A percentile compares a stretch with the other conserved stretches of the same genome.
These are phyloP conservation scores for Cyberlindnera japonica DNA, from an alignment of 805 yeast species.

Conservation along the genomic window DNA sequence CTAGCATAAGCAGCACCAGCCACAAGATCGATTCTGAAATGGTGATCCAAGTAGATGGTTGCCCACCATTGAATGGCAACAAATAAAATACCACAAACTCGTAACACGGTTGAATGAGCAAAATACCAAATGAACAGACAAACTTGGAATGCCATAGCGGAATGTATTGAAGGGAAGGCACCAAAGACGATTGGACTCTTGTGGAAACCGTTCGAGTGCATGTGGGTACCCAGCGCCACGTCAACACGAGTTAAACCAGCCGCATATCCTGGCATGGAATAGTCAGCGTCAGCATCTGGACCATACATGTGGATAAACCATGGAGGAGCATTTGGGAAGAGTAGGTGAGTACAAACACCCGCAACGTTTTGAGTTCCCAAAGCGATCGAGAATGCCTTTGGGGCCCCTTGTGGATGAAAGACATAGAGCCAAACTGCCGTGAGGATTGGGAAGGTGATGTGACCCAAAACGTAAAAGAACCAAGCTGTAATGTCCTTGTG, in stretches of 20 bases:
- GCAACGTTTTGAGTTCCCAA: slow-evolving; percentile 57
- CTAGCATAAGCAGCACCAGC: slow-evolving; percentile 54
- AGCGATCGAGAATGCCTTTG: slow-evolving; percentile 49
- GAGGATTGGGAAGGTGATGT: slow-evolving; percentile 56
- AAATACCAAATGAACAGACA: slow-evolving; percentile 40
- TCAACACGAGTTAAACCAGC: slow-evolving; percentile 71
- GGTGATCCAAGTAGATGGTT: slow-evolving; percentile 69
- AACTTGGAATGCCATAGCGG: slow-evolving; percentile 58
- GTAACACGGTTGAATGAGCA: slow-evolving; percentile 29
- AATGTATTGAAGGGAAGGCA: slow-evolving; percentile 58
- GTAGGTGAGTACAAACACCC: slow-evolving; percentile 57
- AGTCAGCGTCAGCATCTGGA: slow-evolving; percentile 48
- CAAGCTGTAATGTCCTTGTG: slow-evolving; percentile 55
- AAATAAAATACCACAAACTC: slow-evolving; percentile 37
- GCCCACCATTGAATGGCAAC: slow-evolving; percentile 70
- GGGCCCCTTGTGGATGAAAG: slow-evolving; percentile 63
- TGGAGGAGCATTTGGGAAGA: slow-evolving; percentile 71
- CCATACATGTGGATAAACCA: slow-evolving; percentile 68
- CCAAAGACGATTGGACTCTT: slow-evolving; percentile 69
- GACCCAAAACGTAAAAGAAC: slow-evolving; percentile 59
- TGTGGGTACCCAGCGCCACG: slow-evolving; percentile 55
- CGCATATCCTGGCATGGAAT: slow-evolving; percentile 64
- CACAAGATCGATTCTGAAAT: slow-evolving; percentile 60
- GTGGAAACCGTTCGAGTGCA: slow-evolving; percentile 60
- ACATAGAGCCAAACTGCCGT: slow-evolving; percentile 61